Evolutionary conservation across 2,329 filamentous ascomycete genomes (phyloP).

Genomic region (Knufia petricola): DNA sequence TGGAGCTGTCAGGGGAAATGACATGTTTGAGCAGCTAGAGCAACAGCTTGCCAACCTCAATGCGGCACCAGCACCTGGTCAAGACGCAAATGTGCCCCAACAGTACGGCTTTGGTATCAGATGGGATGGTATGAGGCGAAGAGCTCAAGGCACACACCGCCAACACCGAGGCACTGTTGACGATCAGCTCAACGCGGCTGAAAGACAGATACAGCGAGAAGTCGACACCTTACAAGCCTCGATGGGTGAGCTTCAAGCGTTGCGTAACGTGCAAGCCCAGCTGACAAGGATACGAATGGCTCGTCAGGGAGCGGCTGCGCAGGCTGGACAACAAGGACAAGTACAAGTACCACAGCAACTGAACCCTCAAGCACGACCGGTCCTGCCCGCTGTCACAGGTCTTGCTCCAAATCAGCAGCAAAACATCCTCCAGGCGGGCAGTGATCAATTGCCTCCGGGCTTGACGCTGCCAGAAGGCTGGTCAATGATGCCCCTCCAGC

Average conservation of each 20-base stretch:
- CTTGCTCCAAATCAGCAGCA: slow-evolving; percentile 24
- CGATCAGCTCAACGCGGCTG: slow-evolving; percentile 54
- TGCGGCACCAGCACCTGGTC: slow-evolving; percentile 27
- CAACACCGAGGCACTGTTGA: slow-evolving; percentile 34
- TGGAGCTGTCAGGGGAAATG: slow-evolving; percentile 49
- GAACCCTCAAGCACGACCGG: slow-evolving; percentile 13
- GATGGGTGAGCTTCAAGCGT: slow-evolving; percentile 57
- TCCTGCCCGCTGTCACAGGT: slow-evolving; percentile 10
- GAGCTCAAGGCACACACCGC: slow-evolving; percentile 18
- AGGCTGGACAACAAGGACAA: slow-evolving; percentile 3
- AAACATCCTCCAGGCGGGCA: slow-evolving; percentile 31
- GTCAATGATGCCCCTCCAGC: slow-evolving; percentile 39
- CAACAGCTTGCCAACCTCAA: slow-evolving; percentile 50
- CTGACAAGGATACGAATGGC: slow-evolving; percentile 51
- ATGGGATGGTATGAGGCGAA: slow-evolving; percentile 20
- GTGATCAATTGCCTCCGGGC: slow-evolving; percentile 41
- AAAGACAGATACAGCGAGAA: slow-evolving; percentile 60
- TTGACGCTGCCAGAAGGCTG: slow-evolving; percentile 45
- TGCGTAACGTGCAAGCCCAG: slow-evolving; percentile 60
- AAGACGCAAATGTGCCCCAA: slow-evolving; percentile 26
- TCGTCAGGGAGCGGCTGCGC: slow-evolving; percentile 8
- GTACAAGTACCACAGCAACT: slow-evolving; percentile 9
- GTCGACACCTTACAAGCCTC: slow-evolving; percentile 52
- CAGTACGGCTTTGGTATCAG: slow-evolving; percentile 36
- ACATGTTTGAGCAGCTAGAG: slow-evolving; percentile 53